Evolutionary conservation across 2,329 filamentous ascomycete genomes (phyloP).

Genomic region (Apiospora aurea): DNA sequence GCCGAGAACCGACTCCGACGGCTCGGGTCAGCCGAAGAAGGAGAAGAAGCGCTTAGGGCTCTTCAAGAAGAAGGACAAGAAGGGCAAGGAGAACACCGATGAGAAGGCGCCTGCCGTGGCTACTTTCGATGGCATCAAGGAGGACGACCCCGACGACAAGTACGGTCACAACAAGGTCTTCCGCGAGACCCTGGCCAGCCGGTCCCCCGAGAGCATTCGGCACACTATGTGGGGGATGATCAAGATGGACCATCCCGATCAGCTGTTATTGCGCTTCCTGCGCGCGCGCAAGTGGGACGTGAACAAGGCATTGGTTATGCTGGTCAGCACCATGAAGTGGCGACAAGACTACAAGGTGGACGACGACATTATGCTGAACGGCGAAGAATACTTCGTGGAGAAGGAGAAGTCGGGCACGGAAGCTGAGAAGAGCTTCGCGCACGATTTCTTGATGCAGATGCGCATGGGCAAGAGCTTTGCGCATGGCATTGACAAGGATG

Average conservation of each 20-base stretch:
- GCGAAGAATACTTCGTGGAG: conserved; percentile 63
- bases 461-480: conserved; percentile 92
- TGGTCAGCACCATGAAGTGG: conserved; percentile 95
- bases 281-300: conserved; percentile 96
- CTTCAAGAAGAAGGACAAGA: conserved; percentile 69
- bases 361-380: conserved; percentile 81
- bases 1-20: conserved; percentile 35
- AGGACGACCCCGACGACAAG: conserved; percentile 78
- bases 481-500: conserved; percentile 84
- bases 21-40: conserved; percentile 65
- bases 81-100: conserved; percentile 57
- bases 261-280: conserved; percentile 80
- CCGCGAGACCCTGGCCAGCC: conserved; percentile 78
- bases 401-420: conserved; percentile 44
- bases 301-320: conserved; percentile 90
- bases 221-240: conserved; percentile 90
- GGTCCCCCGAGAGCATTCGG: conserved; percentile 80
- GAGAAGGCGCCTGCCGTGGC: conserved; percentile 45
- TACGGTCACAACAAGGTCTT: conserved; percentile 90
- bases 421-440: conserved; percentile 68
- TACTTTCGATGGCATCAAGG: conserved; percentile 49
- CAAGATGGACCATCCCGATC: conserved; percentile 94
- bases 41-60: conserved; percentile 73
- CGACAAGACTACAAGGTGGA: conserved; percentile 88
- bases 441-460: conserved; percentile 84